Conservation (phyloP, 495 filamentous ascomycete species). For the Tetracladium setigerum region DNA sequence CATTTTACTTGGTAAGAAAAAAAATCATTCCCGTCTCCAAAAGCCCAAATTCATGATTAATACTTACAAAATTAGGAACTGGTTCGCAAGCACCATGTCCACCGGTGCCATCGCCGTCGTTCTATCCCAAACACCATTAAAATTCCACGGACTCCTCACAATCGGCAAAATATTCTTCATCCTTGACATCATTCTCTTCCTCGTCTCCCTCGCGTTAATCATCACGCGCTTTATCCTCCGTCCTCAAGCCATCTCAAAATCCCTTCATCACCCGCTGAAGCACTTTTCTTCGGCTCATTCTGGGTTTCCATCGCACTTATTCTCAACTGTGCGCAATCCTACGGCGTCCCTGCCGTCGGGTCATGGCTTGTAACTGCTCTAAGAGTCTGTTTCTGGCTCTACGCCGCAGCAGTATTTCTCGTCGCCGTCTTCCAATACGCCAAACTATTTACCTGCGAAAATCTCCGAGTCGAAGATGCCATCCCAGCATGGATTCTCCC, state of each 20-base stretch:
- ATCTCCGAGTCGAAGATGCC: conserved; percentile 27
- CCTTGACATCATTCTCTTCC: conserved; percentile 53
- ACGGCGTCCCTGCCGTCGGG: conserved; percentile 38
- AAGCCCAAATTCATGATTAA: too few relatives aligned
- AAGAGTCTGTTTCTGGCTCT: conserved; percentile 44
- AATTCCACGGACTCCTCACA: conserved; percentile 48
- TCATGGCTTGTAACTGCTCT: conserved; percentile 33
- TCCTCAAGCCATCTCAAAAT: conserved; percentile 42
- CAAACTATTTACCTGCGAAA: conserved; percentile 33
- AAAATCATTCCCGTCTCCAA: too few relatives aligned
- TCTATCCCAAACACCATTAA: conserved; percentile 48
- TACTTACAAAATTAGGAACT: conserved; percentile 28
- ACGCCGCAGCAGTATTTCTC: conserved; percentile 33
- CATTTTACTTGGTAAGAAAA: conserved; percentile 56
- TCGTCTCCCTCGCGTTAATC: conserved; percentile 20
- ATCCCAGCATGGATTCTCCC: conserved; percentile 51
- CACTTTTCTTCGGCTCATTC: conserved; percentile 59
- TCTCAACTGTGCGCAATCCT: conserved; percentile 48
- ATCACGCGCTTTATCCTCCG: conserved; percentile 48
- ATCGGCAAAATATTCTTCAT: conserved; percentile 57
- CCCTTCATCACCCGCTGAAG: conserved; percentile 54
- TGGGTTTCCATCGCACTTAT: conserved; percentile 57
- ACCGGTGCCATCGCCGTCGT: conserved; percentile 57
- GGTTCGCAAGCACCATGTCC: conserved; percentile 53
- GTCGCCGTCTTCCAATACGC: conserved; percentile 43